Base-by-base conservation (phyloP, 2,329 filamentous ascomycete species). In the Cryphonectria nitschkei region DNA sequence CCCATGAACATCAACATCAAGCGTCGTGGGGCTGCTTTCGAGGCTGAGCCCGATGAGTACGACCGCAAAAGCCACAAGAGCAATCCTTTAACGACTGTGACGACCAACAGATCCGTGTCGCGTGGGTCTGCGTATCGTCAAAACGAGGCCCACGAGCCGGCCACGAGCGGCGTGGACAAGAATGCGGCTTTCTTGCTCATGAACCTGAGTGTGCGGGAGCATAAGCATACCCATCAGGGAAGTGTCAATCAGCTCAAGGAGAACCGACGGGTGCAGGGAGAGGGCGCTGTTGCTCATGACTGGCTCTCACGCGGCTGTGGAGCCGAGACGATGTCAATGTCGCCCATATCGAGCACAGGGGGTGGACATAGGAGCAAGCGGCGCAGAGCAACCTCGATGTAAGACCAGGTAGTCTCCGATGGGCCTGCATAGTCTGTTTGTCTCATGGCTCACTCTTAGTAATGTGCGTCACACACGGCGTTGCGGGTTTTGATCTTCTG, bases 131-230 rank as follows among this genome's bases (percentile, higher is more conserved):
- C 61, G 67, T 54, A 74, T 50, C 72, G 69, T 56, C n/a, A 64
- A n/a, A 16, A 64, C 63, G 63, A 37, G 43, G 19, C 19, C 11
- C 68, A 71, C 8, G 75, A 74, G 65, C 60, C 58, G 54, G 39
- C 46, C 71, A 73, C 52, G 72, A 74, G 66, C 9, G 80, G 80
- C 0, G 77, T 77, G 16, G 82, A 85, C 66, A 84, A 82, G 75
- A 84, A 83, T 61, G 85, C 84, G 0, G 85, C 85, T 26, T 77
- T 84, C 71, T 75, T 85, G 7, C 76, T 86, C 52, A 82, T 86
- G 83, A 83, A 84, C 67, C 79, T 86, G 37, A 83, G 83, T 70
- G 79, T 84, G 29, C 76, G 79, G 66, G 82, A 83, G 72, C 69
- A 63, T 62, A 39, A 75, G 29, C 71, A 4, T 32, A n/a, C 61